Base-by-base conservation (phyloP, 352 stramenopile species). In the Phytopythium vexans region DNA sequence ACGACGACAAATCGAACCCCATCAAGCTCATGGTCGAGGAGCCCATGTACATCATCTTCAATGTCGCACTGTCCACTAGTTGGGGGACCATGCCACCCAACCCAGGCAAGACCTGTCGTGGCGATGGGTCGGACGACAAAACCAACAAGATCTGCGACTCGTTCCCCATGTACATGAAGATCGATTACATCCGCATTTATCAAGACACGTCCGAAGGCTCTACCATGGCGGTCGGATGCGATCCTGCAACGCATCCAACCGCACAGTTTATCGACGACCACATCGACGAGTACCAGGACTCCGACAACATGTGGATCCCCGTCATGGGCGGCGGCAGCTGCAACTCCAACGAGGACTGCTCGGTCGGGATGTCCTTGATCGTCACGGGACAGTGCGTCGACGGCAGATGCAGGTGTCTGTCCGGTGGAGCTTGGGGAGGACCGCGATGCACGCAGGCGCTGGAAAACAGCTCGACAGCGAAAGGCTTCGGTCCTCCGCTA, bases 21-120 rank as follows among this genome's bases (percentile, higher is more conserved):
- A 70, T 70, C 41, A 84, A 84, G 42, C 53, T 82, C 36, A 82
- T 86, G 68, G 52, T 77, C 14, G 70, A 87, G 54, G 76, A 87
- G 48, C 76, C 76, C 21, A 73, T 82, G 58, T 86, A 86, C 62
- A 55, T 88, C 34, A 88, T 88, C 47, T 79, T 88, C 44, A 88
- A 88, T 57, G 74, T 88, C 11, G 77, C 77, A 3, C 52, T 88
- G 0, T 78, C 74, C 0, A 74, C 64, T 3, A 74, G 65, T 34
- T 88, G 77, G 77, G 70, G 70, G 14, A 34, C 70, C 0, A 56
- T 31, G 15, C 75, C 75, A 32, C 74, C 74, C 32, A 86, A 86
- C 46, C 48, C 67, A 35, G 66, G 72, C 1, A 43, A 52, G n/a
- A 54, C 68, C 8, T 79, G 74, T 33, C 58, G 61, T 6, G 63